A percentile compares a stretch with the other conserved stretches of the same genome.
Evolutionary conservation across 106 monocot genomes (phyloP).

Genomic region (Allium cepa): DNA sequence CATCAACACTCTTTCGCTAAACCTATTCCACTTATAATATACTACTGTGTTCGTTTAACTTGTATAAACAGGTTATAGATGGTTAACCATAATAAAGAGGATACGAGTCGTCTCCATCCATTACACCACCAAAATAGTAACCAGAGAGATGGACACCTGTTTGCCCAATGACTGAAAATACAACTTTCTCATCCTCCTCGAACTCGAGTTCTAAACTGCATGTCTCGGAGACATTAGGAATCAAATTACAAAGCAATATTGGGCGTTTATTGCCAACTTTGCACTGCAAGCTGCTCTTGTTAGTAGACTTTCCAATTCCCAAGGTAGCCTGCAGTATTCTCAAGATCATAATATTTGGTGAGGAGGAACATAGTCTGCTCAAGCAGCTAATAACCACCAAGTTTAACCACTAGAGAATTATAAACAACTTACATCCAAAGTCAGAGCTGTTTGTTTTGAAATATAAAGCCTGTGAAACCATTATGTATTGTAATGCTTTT

Average conservation of each 20-base stretch:
- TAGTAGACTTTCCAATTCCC: conserved; percentile 33
- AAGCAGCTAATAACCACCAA: neutral
- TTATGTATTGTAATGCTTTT: too few relatives aligned
- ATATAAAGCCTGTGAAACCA: too few relatives aligned
- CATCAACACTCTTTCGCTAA: too few relatives aligned
- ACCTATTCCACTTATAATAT: too few relatives aligned
- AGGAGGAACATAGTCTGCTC: neutral
- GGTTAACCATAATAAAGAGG: conserved; percentile 7
- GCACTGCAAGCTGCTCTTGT: conserved; percentile 57
- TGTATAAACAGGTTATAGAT: too few relatives aligned
- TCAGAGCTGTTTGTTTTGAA: too few relatives aligned
- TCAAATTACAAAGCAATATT: conserved; percentile 57
- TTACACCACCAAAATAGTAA: conserved; percentile 29
- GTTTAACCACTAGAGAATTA: neutral
- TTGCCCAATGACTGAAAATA: conserved; percentile 71
- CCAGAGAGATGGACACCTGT: conserved; percentile 78
- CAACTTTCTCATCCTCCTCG: conserved; percentile 64
- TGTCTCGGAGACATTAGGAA: conserved; percentile 46
- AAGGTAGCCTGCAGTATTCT: conserved; percentile 50
- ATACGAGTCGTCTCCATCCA: conserved; percentile 54
- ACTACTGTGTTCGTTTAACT: too few relatives aligned
- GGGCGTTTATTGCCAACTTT: conserved; percentile 65
- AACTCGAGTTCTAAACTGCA: conserved; percentile 82
- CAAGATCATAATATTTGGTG: neutral
- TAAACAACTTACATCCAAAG: neutral